Percentiles rank a stretch among this genome's conserved stretches.
Evolutionary conservation across 2,329 filamentous ascomycete genomes (phyloP).

Genomic region (Ophiocordyceps camponoti-leonardi): DNA sequence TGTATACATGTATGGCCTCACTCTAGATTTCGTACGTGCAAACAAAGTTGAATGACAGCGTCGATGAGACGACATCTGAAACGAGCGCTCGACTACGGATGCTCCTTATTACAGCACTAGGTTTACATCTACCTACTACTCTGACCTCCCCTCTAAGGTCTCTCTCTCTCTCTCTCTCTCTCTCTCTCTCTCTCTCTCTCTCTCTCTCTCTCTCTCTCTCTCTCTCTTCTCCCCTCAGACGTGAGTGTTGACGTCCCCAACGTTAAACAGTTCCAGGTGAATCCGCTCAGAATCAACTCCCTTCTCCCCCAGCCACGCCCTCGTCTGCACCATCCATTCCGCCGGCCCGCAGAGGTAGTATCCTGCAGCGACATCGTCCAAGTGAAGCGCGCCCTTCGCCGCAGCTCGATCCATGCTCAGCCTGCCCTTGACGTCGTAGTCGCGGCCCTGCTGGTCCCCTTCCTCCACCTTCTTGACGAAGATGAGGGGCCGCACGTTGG

Average conservation of each 20-base stretch:
- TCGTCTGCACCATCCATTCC: constrained; percentile 45
- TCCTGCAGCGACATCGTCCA: constrained; percentile 31
- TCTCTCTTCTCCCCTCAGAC: too few relatives aligned
- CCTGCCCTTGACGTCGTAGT: constrained; percentile 40
- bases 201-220: too few relatives aligned
- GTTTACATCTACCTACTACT: too few relatives aligned
- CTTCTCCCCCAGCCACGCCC: constrained; percentile 27
- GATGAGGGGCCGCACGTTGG: constrained; percentile 17
- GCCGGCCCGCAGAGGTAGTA: constrained; percentile 57
- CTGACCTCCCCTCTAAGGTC: too few relatives aligned
- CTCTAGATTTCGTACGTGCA: too few relatives aligned
- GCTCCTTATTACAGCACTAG: too few relatives aligned
- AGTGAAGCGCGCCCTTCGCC: constrained; percentile 28
- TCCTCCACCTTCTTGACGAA: constrained; percentile 34
- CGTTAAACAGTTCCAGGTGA: constrained; percentile 47
- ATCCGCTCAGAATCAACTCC: constrained; percentile 38
- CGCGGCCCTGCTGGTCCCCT: constrained; percentile 23
- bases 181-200: too few relatives aligned
- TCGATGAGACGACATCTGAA: too few relatives aligned
- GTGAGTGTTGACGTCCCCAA: constrained; percentile 20
- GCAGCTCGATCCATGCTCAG: constrained; percentile 37
- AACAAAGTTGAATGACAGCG: too few relatives aligned
- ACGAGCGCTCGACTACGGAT: too few relatives aligned
- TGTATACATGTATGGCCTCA: too few relatives aligned
- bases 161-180: too few relatives aligned